Evolutionary conservation across 2,329 filamentous ascomycete genomes (phyloP).

Genomic region (Aspergillus pseudoglaucus): DNA sequence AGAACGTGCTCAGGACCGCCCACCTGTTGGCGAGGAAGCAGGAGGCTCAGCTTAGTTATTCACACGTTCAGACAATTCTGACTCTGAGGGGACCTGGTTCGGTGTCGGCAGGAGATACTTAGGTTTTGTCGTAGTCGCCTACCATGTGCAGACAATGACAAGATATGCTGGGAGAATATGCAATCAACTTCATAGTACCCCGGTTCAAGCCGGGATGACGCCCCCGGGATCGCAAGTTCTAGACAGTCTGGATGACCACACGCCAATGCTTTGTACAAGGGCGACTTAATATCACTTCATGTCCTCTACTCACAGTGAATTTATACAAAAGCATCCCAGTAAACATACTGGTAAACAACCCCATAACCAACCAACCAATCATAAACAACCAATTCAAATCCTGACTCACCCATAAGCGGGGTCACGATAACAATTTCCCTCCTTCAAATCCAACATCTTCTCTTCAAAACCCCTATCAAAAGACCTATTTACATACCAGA

Average conservation of each 20-base stretch:
- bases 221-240: too few relatives aligned
- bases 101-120: background rate
- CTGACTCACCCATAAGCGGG: background rate
- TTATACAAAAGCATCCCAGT: too few relatives aligned
- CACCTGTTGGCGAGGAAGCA: slow-evolving; percentile 31
- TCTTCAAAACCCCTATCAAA: background rate
- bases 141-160: too few relatives aligned
- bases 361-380: background rate
- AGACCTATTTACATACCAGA: background rate
- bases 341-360: background rate
- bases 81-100: slow-evolving; percentile 4
- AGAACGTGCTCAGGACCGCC: slow-evolving; percentile 40
- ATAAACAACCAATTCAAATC: background rate
- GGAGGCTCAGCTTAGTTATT: slow-evolving; percentile 10
- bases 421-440: background rate
- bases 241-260: too few relatives aligned
- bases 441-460: background rate
- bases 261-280: too few relatives aligned
- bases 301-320: too few relatives aligned
- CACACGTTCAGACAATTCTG: slow-evolving; percentile 16
- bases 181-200: too few relatives aligned
- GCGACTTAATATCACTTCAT: too few relatives aligned
- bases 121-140: too few relatives aligned
- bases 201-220: too few relatives aligned
- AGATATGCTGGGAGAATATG: too few relatives aligned